These are phyloP conservation scores for Plasmodium gonderi DNA, from an alignment of 169 alveolate genomes.

Conservation along the genomic window DNA sequence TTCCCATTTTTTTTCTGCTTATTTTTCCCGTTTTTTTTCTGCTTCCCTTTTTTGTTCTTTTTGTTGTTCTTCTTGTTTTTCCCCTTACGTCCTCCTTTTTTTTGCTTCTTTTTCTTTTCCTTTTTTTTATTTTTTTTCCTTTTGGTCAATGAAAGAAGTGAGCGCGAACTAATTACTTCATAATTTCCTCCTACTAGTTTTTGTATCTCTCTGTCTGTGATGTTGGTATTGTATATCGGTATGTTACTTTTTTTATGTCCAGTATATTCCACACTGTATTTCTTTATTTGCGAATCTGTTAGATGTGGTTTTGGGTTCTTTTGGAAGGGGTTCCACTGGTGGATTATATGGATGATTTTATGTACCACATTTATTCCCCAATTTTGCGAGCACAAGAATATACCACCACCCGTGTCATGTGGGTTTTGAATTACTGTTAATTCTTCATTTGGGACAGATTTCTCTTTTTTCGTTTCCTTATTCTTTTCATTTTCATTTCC, in stretches of 20 bases:
- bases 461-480: neutral
- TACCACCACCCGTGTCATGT: too few species aligned
- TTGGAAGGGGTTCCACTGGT: neutral
- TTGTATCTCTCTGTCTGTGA: neutral
- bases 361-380: too few species aligned
- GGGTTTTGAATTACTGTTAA: too few species aligned
- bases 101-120: neutral
- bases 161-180: neutral
- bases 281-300: neutral
- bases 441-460: neutral
- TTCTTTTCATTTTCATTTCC: neutral
- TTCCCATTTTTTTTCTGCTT: neutral
- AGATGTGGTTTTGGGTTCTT: neutral
- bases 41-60: neutral
- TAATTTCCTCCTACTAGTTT: neutral
- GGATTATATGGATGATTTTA: neutral
- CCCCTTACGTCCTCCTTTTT: neutral
- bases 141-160: conserved; percentile 11
- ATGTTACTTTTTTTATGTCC: neutral
- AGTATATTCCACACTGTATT: neutral
- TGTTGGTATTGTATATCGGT: neutral
- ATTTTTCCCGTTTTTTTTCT: neutral
- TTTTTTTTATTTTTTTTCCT: neutral
- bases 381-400: too few species aligned
- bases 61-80: neutral